Percentiles rank a stretch among this genome's conserved stretches.
phyloP scores from a whole-genome alignment of 2,329 filamentous ascomycete species.

The Domatiomyces globalis region DNA sequence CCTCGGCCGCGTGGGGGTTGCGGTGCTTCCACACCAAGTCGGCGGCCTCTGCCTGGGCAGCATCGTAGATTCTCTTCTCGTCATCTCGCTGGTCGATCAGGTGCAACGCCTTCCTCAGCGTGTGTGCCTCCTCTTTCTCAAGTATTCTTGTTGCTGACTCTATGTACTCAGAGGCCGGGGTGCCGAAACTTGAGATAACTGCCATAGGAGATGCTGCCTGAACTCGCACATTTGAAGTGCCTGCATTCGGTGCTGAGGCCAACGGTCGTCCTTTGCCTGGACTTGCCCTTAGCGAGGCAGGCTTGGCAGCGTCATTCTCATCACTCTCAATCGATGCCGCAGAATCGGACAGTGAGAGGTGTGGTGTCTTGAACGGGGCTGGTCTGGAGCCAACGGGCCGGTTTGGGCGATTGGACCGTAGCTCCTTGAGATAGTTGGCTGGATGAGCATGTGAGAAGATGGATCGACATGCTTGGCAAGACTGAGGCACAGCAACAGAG shows the following conservation, averaged over 20 bases:
- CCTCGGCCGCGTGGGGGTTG: conserved; percentile 37
- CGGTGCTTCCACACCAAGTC: conserved; percentile 51
- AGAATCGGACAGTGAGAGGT: conserved; percentile 16
- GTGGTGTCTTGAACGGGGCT: conserved; percentile 28
- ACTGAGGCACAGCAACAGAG: conserved; percentile 7
- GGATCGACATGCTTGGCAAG: conserved; percentile 12
- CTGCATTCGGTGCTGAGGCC: conserved; percentile 25
- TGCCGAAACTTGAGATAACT: conserved; percentile 19
- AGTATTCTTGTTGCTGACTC: conserved; percentile 42
- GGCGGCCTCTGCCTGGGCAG: conserved; percentile 48
- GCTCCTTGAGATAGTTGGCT: conserved; percentile 47
- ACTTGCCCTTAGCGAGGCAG: conserved; percentile 4
- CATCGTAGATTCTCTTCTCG: conserved; percentile 36
- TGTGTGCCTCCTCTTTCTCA: conserved; percentile 45
- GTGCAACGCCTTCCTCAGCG: conserved; percentile 42
- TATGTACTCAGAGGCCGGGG: conserved; percentile 34
- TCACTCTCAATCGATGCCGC: conserved; percentile 1
- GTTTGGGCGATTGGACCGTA: conserved; percentile 42
- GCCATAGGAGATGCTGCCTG: conserved; percentile 27
- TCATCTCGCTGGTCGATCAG: conserved; percentile 46
- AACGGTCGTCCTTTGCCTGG: conserved; percentile 23
- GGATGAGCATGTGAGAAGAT: conserved; percentile 16
- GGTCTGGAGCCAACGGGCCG: conserved; percentile 49
- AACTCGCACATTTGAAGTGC: conserved; percentile 19
- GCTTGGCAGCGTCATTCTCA: conserved; percentile 2